Base-by-base conservation (phyloP, 768 basidiomycete genomes). In the Exidia glandulosa region DNA sequence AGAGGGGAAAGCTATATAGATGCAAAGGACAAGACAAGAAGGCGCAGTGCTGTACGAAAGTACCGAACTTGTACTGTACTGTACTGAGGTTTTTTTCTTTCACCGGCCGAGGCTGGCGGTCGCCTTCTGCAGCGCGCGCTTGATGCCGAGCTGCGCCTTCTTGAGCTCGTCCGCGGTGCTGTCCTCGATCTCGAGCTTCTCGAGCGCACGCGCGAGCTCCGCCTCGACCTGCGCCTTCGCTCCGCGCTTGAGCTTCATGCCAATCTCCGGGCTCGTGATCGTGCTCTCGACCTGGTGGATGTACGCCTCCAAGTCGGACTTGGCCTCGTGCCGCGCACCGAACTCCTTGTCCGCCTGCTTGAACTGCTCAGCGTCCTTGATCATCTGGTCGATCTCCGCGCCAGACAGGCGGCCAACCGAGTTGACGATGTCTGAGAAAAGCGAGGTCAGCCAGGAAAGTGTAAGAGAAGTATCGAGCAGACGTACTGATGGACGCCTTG, bases 321-420 rank as follows among this genome's bases (percentile, higher is more conserved):
- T 96, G 64, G 96, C 94, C 77, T 98, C 94, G 73, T 99, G 96
- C 65, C 90, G 90, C 59, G 94, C 87, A 63, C 92, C 90, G 84
- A 95, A 98, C 73, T 98, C 96, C 80, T 94, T 96, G 82, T 93
- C 90, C 30, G 88, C 91, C 72, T 85, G 83, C 81, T 94, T 94
- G 84, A 83, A 96, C 74, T 94, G 91, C 75, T 98, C 95, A 58
- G 96, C 92, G 71, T 98, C 95, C 81, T 94, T 94, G 81, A 98
- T 96, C 96, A 98, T 98, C 77, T 98, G 94, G 70, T 97, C 94
- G 64, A 99, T 99, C 82, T 99, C 96, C 66, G 87, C 90, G 58
- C 88, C 84, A 55, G 95, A 96, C 67, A 99, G 85, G 77, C 96
- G 94, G 66, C 96, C 96, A 70, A 98, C 96, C 61, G 94, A 98